Conservation (phyloP, 1,284 basidiomycete species). For the Rhodotorula sp. region DNA sequence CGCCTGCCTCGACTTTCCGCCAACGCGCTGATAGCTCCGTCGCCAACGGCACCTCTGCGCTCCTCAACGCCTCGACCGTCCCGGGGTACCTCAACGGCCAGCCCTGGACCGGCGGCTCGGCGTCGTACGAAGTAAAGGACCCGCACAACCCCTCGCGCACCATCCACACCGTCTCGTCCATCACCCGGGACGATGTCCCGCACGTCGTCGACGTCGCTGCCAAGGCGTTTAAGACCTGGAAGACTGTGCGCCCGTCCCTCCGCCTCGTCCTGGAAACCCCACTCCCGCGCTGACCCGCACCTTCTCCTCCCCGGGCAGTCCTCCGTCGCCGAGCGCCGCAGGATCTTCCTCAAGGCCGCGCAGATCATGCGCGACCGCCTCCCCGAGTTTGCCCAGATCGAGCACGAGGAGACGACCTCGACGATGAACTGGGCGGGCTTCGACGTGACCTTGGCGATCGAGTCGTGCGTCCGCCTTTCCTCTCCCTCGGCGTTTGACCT, state of each 20-base stretch:
- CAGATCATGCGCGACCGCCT: slow-evolving; percentile 38
- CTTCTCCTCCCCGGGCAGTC: slow-evolving; percentile 10
- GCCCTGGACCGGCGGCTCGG: slow-evolving; percentile 31
- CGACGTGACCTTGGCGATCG: slow-evolving; percentile 38
- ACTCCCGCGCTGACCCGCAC: not conserved
- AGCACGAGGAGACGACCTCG: slow-evolving; percentile 42
- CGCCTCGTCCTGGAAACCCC: no score
- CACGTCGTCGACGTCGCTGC: slow-evolving; percentile 37
- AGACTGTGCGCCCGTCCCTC: slow-evolving; percentile 16
- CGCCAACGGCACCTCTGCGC: not conserved
- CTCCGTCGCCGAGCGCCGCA: slow-evolving; percentile 37
- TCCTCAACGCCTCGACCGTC: slow-evolving; percentile 28
- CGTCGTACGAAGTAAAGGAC: slow-evolving; percentile 46
- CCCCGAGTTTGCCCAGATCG: slow-evolving; percentile 36
- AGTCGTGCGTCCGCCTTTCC: slow-evolving; percentile 27
- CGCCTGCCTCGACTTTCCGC: not conserved
- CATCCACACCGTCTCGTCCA: slow-evolving; percentile 40
- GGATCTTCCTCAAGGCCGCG: slow-evolving; percentile 43
- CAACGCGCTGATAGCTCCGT: not conserved
- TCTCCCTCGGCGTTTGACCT: no score
- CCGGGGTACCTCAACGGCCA: slow-evolving; percentile 48
- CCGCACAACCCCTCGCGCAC: slow-evolving; percentile 38
- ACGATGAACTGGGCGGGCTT: slow-evolving; percentile 36
- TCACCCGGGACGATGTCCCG: slow-evolving; percentile 32
- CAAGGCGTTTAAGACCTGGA: slow-evolving; percentile 28